Base-by-base conservation (phyloP, 176 grass and related monocot species). In the Oryza glumipatula region DNA sequence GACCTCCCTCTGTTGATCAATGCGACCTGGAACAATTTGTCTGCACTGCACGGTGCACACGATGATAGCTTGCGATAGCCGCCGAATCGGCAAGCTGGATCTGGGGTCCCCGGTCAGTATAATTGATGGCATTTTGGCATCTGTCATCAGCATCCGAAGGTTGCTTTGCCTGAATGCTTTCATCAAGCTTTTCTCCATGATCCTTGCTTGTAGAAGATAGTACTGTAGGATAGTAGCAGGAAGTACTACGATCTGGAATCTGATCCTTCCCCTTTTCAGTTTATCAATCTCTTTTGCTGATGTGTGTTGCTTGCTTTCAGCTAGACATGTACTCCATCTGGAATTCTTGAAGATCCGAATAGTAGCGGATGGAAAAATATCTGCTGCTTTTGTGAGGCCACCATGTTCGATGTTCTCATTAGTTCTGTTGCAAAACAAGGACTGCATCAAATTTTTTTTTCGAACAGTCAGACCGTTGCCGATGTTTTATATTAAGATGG, bases 141-240 rank as follows among this genome's bases (percentile, higher is more conserved):
- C 36, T 73, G 52, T 41, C 24, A 21, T 49, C 41, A 2, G 21
- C 36, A 17, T 46, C 45, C 28, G 52, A n/a, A 26, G n/a, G 4
- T 14, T 28, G 49, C 68, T n/a, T 82, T 63, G 4, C 52, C 60
- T 6, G 11, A 63, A 64, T 16, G 13, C 32, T 41, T 49, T 33
- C 54, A 6, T 58, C 30, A n/a, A 43, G 69, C 66, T 39, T 30
- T 68, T 61, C 74, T 32, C 10, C 5, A 43, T 30, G 35, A 32
- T 28, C 65, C 22, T 15, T 45, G 83, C 23, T 71, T 63, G n/a
- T 74, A 32, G 65, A 77, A 75, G 81, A 30, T 77, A 45, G 49
- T 15, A 44, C 43, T 44, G 43, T 44, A 44, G 43, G 43, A 44
- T 44, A 84, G 52, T 47, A 16, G 2, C 6, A 19, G n/a, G 17